phyloP scores from a whole-genome alignment of 2,329 filamentous ascomycete genomes.

The Teratosphaeria pseudoeucalypti region DNA sequence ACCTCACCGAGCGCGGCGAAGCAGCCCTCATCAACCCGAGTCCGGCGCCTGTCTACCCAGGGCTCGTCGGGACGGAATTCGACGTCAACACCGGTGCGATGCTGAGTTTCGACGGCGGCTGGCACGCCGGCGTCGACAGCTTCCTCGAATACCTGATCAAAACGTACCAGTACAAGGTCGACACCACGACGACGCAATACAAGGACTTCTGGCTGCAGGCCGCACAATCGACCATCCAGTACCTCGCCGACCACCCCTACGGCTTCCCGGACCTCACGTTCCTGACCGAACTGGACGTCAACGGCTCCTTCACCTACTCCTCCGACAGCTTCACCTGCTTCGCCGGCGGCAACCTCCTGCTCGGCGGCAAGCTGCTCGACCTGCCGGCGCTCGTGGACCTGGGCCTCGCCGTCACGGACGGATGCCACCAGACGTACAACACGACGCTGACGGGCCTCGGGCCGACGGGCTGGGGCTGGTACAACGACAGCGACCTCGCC shows the following conservation, averaged over 20 bases:
- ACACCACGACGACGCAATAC: conserved; percentile 2
- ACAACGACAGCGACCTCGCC: conserved; percentile 9
- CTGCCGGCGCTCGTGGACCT: conserved; percentile 19
- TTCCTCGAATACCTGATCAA: conserved; percentile 9
- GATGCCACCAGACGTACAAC: conserved; percentile 24
- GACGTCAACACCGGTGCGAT: conserved; percentile 11
- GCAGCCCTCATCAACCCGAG: conserved; percentile 6
- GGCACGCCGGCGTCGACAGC: conserved; percentile 7
- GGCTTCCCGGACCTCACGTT: conserved; percentile 5
- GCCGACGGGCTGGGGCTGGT: conserved; percentile 57
- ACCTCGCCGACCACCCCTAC: conserved; percentile 5
- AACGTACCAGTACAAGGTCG: conserved; percentile 4
- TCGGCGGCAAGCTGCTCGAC: conserved; percentile 9
- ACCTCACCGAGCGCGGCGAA: conserved; percentile 3
- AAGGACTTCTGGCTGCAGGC: conserved; percentile 8
- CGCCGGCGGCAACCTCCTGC: conserved; percentile 8
- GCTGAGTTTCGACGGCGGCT: conserved; percentile 6
- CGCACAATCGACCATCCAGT: conserved; percentile 3
- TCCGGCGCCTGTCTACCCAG: conserved; percentile 4
- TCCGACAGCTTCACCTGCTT: conserved; percentile 6
- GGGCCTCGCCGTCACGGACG: conserved; percentile 15
- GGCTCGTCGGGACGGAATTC: conserved; percentile 11
- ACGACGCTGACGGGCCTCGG: conserved; percentile 36
- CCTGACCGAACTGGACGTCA: conserved; percentile 6
- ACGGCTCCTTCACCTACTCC: background rate